Evolutionary conservation across 371 early-diverging fungal species (phyloP), one percentile per base, ranked within the genome.

Genomic region (Blyttiomyces sp.): DNA sequence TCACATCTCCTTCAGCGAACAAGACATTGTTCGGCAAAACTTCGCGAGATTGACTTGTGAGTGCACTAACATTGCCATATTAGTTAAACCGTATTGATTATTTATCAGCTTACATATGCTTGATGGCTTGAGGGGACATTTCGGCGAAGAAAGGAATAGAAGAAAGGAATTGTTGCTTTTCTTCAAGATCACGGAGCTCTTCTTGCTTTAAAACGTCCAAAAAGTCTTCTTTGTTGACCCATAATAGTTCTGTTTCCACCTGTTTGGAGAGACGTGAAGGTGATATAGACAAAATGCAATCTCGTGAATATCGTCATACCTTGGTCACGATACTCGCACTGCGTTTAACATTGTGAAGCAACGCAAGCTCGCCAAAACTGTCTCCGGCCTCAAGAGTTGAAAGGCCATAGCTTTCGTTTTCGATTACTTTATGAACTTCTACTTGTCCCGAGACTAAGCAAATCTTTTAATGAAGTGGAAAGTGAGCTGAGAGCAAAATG

Each of bases 331-430:
- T 51, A 2, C 57, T 64, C 7, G 69, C 69, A 32, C 43, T 43
- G 4, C 69, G 54, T 21, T 54, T 45, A 13, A 53, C 42, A 42
- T 69, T 59, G 21, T 64, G 54, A 16, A 69, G 60, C 23, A 65
- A 34, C 13, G 69, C 63, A 26, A 64, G 52, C 49, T 69, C 69
- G 4, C 69, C 69, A 57, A 69, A 69, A 27, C 57, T 56, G 31
- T 64, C 69, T 16, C 69, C 69, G 17, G 49, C 11, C 27, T 54
- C 28, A 16, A 61, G 34, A 21, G 36, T 39, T 2, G 39, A 31
- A 16, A 59, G 49, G 17, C 54, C 53, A 33, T 36, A 30, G 24
- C 36, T 27, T 36, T 55, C 51, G 32, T 46, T 45, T 19, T 57
- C 57, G 11, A 49, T 42, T 32, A 43, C 31, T 53, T 61, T 56